Conservation (phyloP, 441 rosid genomes). For the Aquilaria agallochum region DNA sequence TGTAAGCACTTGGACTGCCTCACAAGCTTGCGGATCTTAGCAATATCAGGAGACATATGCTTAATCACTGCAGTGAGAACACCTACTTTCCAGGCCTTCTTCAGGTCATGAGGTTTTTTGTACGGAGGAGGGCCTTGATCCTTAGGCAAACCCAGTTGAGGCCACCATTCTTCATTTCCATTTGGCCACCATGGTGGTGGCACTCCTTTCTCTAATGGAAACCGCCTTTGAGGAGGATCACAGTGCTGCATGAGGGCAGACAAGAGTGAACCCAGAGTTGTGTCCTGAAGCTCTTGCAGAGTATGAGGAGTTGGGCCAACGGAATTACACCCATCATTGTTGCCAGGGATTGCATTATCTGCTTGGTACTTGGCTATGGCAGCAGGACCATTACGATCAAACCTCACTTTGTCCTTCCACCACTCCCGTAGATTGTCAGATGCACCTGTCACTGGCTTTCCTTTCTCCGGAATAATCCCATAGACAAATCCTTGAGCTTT, state of each 20-base stretch:
- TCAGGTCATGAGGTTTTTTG: slow-evolving; percentile 64
- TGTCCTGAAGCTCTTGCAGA: slow-evolving; percentile 53
- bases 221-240: slow-evolving; percentile 60
- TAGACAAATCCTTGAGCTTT: slow-evolving; percentile 61
- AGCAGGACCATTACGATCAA: slow-evolving; percentile 59
- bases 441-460: slow-evolving; percentile 59
- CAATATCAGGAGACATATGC: slow-evolving; percentile 56
- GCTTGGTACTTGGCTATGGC: slow-evolving; percentile 45
- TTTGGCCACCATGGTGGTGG: slow-evolving; percentile 67
- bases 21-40: slow-evolving; percentile 51
- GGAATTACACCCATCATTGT: slow-evolving; percentile 19
- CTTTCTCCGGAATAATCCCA: slow-evolving; percentile 64
- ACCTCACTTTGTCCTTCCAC: slow-evolving; percentile 68
- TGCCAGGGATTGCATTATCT: slow-evolving; percentile 31
- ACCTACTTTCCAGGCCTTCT: slow-evolving; percentile 56
- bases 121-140: slow-evolving; percentile 56
- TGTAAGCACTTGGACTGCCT: slow-evolving; percentile 56
- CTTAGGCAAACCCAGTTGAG: slow-evolving; percentile 36
- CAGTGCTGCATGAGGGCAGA: slow-evolving; percentile 67
- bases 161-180: slow-evolving; percentile 57
- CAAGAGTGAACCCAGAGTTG: slow-evolving; percentile 57
- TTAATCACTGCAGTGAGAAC: slow-evolving; percentile 53
- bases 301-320: slow-evolving; percentile 31
- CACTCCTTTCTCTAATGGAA: slow-evolving; percentile 52
- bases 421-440: slow-evolving; percentile 60